Base-by-base conservation (phyloP, 352 stramenopile genomes). In the Thalassiosira pacifica region DNA sequence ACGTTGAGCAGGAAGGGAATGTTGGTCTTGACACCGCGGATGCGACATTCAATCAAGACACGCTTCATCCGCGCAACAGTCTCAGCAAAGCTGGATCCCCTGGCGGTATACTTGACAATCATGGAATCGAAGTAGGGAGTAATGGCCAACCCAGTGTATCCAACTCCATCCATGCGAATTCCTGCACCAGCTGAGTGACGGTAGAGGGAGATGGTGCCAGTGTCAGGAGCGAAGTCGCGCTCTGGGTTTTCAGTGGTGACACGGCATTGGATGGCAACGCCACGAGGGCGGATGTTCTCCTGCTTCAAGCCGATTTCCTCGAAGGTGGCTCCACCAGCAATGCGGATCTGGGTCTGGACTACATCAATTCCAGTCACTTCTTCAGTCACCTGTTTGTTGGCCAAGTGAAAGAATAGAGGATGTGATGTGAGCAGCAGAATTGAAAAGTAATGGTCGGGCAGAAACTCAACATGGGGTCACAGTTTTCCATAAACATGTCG, bases 121-220 rank as follows among this genome's bases (percentile, higher is more conserved):
- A 99, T 94, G 26, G 97, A 98, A 90, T 99, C 97, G 91, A 98
- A 99, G 93, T 98, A 96, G 16, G 97, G 97, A 37, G 97, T 99
- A 71, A 99, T 98, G 86, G 98, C 93, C 24, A 97, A 93, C 22
- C 97, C 97, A n/a, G 97, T 94, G 85, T 98, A 99, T 45, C 97
- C 97, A 72, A 97, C 95, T 61, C 97, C 96, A 81, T 98, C 97
- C 37, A 99, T 94, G 83, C 97, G 96, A 31, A 99, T 98, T 61
- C 97, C 97, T 91, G 97, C 97, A 82, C 97, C 97, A 27, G 96
- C 96, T 0, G 97, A 95, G 61, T 94, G 95, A 72, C 96, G 93
- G 92, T 98, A 99, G 32, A 98, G 93, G 65, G 97, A 95, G 89
- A 99, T 98, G 60, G 97, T 97, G 29, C 97, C 97, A 45, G 97